Base-by-base conservation (phyloP, 192 early-diverging fungal species). In the Coemansia guatemalensis region DNA sequence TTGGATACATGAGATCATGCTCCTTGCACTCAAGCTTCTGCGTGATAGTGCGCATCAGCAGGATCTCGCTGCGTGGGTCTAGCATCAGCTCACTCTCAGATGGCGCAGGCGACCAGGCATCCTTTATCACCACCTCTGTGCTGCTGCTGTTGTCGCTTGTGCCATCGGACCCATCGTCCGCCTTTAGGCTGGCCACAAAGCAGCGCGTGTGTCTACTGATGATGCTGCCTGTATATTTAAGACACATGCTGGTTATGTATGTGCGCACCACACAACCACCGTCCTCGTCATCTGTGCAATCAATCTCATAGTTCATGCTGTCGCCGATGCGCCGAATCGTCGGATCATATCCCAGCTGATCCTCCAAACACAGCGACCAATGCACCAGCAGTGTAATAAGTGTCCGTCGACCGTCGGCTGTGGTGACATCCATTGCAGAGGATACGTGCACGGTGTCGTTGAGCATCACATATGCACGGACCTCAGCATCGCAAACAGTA, bases 181-280 rank as follows among this genome's bases (percentile, higher is more conserved):
- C 9, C 9, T 39, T 39, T 8, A 39, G 35, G 2, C 6, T 39
- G 1, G 9, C 35, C 56, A 57, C 7, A 21, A n/a, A 57, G 33
- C 56, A 57, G 32, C 32, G 56, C 3, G 56, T 57, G n/a, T 57
- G 56, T 8, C 32, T 25, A 8, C 56, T 27, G 30, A 57, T 41
- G 32, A n/a, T 39, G 21, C 56, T 20, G 27, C 20, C 41, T 9
- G 56, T 27, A 20, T 2, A 23, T 22, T 22, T 29, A 22, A 57
- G 8, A 8, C 9, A 23, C 30, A 12, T 39, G 7, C 9, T 18
- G 5, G 21, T n/a, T 22, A 5, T 18, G 33, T 20, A 39, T n/a
- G 56, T 57, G 14, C 24, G 18, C 5, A n/a, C 22, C 14, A 8
- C 9, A 12, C 2, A 22, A 23, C 18, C 12, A 12, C n/a, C 30